Conservation (phyloP, 805 yeast species). For the Sugiyamaella smithiae region DNA sequence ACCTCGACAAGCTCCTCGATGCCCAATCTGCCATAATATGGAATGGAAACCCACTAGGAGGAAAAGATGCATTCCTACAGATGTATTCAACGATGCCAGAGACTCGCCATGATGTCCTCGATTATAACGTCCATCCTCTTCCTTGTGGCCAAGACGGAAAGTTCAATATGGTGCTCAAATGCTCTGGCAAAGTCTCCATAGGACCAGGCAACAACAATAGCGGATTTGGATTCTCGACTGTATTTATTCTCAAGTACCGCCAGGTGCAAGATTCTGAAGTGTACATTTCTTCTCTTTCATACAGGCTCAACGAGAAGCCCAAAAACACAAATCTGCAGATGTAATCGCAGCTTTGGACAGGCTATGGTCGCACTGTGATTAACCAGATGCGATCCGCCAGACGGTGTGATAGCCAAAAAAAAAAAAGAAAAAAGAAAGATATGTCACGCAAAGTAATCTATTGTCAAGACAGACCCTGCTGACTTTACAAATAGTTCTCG, state of each 20-base stretch:
- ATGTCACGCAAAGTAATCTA: too few relatives aligned
- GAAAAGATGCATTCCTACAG: conserved; percentile 36
- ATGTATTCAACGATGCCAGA: conserved; percentile 36
- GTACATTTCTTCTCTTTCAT: conserved; percentile 30
- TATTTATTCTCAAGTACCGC: conserved; percentile 25
- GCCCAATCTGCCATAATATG: conserved; percentile 39
- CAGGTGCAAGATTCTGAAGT: conserved; percentile 23
- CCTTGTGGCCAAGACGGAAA: conserved; percentile 48
- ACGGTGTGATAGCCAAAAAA: too few relatives aligned
- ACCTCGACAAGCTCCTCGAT: conserved; percentile 25
- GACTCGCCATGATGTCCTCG: conserved; percentile 35
- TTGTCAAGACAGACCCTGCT: too few relatives aligned
- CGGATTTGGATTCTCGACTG: conserved; percentile 35
- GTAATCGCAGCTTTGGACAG: too few relatives aligned
- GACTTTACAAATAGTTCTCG: too few relatives aligned
- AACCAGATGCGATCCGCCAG: too few relatives aligned
- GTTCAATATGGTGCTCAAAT: conserved; percentile 37
- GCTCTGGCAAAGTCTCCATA: conserved; percentile 36
- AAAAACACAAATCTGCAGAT: conserved; percentile 27
- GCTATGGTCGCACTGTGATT: too few relatives aligned
- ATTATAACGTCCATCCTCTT: conserved; percentile 39
- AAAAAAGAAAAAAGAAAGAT: too few relatives aligned
- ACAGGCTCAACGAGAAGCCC: conserved; percentile 36
- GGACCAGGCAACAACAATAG: conserved; percentile 31
- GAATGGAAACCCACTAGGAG: conserved; percentile 42